Evolutionary conservation across 805 yeast species (phyloP).

Genomic region (Kazachstania psychrophila): DNA sequence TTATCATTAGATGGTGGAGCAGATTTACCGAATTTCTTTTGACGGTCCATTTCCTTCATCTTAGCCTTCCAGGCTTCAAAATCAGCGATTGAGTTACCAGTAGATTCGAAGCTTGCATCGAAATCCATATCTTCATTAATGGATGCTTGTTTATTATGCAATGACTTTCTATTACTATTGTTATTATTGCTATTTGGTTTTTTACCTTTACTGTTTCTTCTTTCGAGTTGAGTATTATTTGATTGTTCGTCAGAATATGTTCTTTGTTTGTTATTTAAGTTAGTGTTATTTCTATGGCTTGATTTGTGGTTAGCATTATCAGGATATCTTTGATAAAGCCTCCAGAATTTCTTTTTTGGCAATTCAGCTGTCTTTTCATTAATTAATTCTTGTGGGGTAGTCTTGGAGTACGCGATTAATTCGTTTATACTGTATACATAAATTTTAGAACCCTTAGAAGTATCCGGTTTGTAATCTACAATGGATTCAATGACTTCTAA

Average conservation of each 20-base stretch:
- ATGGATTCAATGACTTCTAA: slow-evolving; percentile 8
- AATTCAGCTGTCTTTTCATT: slow-evolving; percentile 29
- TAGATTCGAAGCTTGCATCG: slow-evolving; percentile 27
- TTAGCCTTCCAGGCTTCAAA: slow-evolving; percentile 35
- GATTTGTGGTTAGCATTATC: slow-evolving; percentile 9
- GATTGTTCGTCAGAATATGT: slow-evolving; percentile 8
- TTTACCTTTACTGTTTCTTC: slow-evolving; percentile 9
- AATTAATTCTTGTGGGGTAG: slow-evolving; percentile 27
- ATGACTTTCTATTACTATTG: neutral
- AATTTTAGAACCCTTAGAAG: slow-evolving; percentile 7
- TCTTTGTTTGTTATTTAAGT: slow-evolving; percentile 10
- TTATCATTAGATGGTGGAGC: neutral
- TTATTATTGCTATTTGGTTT: neutral
- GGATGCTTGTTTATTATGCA: neutral
- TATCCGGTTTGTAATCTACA: slow-evolving; percentile 16
- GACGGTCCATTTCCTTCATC: slow-evolving; percentile 31
- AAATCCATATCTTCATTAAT: slow-evolving; percentile 22
- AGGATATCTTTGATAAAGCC: slow-evolving; percentile 28
- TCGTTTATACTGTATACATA: slow-evolving; percentile 25
- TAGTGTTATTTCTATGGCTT: slow-evolving; percentile 6
- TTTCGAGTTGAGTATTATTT: slow-evolving; percentile 9
- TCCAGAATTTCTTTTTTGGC: slow-evolving; percentile 45
- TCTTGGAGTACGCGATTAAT: slow-evolving; percentile 12
- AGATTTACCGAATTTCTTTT: slow-evolving; percentile 14
- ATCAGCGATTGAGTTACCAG: slow-evolving; percentile 32